Conservation (phyloP, 2,329 filamentous ascomycete genomes). For the Alternaria brassicae region DNA sequence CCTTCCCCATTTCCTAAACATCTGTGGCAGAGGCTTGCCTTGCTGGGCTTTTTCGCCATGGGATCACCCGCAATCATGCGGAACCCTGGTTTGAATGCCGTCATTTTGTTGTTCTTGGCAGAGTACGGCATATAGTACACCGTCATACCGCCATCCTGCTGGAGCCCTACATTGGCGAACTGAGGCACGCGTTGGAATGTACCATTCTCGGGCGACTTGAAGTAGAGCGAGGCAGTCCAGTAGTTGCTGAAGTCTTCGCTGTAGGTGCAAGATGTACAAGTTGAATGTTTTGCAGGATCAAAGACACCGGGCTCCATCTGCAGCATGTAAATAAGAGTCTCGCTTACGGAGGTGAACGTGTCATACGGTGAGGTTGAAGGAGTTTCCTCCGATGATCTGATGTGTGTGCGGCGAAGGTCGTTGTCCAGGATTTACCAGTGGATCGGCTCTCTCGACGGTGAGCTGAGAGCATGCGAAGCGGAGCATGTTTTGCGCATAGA, state of each 20-base stretch:
- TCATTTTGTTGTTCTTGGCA: conserved; percentile 55
- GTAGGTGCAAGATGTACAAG: conserved; percentile 44
- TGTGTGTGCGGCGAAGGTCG: conserved; percentile 40
- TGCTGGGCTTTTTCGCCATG: conserved; percentile 25
- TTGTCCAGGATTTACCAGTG: conserved; percentile 39
- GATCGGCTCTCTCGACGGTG: conserved; percentile 62
- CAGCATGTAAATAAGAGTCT: conserved; percentile 15
- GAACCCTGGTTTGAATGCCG: conserved; percentile 30
- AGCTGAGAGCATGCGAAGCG: conserved; percentile 46
- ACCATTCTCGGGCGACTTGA: conserved; percentile 42
- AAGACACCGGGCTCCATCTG: conserved; percentile 37
- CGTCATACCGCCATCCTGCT: conserved; percentile 42
- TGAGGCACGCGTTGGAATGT: conserved; percentile 45
- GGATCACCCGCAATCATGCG: conserved; percentile 41
- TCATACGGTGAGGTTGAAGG: conserved; percentile 42
- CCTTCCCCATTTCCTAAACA: conserved; percentile 32
- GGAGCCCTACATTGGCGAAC: conserved; percentile 39
- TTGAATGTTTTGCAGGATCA: conserved; percentile 34
- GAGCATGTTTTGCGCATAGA: conserved; percentile 43
- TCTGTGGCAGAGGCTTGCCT: conserved; percentile 44
- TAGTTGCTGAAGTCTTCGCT: conserved; percentile 42
- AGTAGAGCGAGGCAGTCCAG: conserved; percentile 44
- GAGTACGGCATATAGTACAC: conserved; percentile 80
- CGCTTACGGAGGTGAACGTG: too few relatives aligned
- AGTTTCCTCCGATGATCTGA: conserved; percentile 45